These are phyloP conservation scores for Bruguiera gymnorhiza DNA, from an alignment of 345 rosid genomes.

Conservation along the genomic window DNA sequence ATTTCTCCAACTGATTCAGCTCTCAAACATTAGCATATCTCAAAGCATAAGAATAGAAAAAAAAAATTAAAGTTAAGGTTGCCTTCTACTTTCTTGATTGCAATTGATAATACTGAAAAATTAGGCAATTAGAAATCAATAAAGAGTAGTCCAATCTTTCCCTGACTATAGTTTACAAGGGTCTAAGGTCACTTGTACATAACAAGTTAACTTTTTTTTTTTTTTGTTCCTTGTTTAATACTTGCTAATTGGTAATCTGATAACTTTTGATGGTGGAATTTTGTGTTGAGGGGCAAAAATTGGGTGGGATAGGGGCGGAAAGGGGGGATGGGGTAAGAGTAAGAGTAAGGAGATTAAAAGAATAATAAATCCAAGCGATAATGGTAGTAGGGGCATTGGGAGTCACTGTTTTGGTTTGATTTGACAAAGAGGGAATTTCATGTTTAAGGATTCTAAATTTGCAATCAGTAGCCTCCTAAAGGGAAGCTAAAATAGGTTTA, in stretches of 20 bases:
- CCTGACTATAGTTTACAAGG: no score
- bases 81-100: not conserved
- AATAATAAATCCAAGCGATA: no score
- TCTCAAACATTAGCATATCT: slow-evolving; percentile 40
- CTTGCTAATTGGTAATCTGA: no score
- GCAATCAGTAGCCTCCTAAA: not conserved
- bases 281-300: no score
- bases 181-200: no score
- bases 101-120: not conserved
- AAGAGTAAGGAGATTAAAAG: not conserved
- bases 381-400: not conserved
- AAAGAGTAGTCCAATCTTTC: no score
- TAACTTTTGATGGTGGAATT: no score
- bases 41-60: not conserved
- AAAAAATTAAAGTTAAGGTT: not conserved
- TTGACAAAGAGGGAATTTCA: not conserved
- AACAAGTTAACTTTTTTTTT: no score
- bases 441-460: not conserved
- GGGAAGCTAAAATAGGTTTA: not conserved
- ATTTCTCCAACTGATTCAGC: slow-evolving; percentile 64
- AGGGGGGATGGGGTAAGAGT: no score
- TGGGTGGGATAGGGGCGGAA: no score
- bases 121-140: not conserved
- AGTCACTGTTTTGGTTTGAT: not conserved
- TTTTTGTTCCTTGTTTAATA: no score